phyloP scores from a whole-genome alignment of 805 yeast genomes.

The Vanderwaltozyma verrucispora region DNA sequence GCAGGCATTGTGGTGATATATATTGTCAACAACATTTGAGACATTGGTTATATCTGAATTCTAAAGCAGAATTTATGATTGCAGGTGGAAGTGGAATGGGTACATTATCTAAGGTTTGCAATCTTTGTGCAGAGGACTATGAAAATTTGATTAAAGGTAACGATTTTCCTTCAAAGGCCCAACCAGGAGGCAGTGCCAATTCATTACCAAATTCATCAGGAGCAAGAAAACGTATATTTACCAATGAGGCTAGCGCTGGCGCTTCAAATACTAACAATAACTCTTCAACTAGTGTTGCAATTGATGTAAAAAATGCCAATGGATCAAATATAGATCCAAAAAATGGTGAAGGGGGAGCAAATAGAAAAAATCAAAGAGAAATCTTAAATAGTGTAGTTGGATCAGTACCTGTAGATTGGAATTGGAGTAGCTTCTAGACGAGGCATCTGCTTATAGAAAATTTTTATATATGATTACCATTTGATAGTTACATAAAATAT shows the following conservation, averaged over 20 bases:
- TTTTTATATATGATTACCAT: neutral
- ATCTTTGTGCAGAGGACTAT: constrained; percentile 52
- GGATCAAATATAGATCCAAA: constrained; percentile 1
- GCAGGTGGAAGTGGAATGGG: constrained; percentile 51
- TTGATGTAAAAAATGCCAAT: neutral
- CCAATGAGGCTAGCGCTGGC: neutral
- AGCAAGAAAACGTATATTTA: neutral
- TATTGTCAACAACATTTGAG: constrained; percentile 62
- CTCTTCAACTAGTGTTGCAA: neutral
- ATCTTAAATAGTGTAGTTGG: constrained; percentile 30
- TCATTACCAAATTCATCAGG: neutral
- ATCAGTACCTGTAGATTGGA: constrained; percentile 66
- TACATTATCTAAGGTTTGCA: constrained; percentile 56
- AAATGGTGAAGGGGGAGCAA: constrained; percentile 1
- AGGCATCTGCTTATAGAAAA: neutral
- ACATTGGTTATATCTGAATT: constrained; percentile 44
- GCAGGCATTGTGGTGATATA: constrained; percentile 76
- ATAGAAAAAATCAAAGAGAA: constrained; percentile 4
- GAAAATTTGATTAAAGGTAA: constrained; percentile 29
- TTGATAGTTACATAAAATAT: neutral
- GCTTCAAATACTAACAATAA: neutral
- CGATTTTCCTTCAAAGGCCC: neutral
- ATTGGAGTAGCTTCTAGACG: constrained; percentile 58
- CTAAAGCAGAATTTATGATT: constrained; percentile 52
- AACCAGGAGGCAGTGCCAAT: constrained; percentile 3